Conservation (phyloP, 495 filamentous ascomycete genomes). For the Extremus antarcticus region DNA sequence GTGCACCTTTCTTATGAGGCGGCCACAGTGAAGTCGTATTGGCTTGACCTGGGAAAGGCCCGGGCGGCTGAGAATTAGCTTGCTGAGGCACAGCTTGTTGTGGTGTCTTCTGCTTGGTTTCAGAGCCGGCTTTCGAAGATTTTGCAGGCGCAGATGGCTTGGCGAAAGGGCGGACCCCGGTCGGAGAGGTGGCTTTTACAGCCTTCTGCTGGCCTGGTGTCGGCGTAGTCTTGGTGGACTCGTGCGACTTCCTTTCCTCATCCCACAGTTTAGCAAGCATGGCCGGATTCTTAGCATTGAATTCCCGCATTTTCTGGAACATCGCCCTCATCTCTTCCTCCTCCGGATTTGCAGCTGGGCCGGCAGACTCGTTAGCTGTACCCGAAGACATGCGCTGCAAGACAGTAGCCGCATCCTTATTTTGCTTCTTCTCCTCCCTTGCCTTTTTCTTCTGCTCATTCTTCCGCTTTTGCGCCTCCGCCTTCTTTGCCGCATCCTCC, state of each 20-base stretch:
- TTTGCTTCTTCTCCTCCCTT: conserved; percentile 16
- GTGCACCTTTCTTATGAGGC: conserved; percentile 25
- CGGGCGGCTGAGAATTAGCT: background rate
- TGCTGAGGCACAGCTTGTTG: background rate
- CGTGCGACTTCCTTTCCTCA: conserved; percentile 26
- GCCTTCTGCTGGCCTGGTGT: background rate
- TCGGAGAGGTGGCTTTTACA: background rate
- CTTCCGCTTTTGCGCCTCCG: conserved; percentile 9
- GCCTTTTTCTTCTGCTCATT: conserved; percentile 13
- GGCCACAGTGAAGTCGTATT: conserved; percentile 29
- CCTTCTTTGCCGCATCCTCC: conserved; percentile 10
- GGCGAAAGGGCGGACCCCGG: background rate
- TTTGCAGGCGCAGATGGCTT: background rate
- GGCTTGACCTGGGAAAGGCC: background rate
- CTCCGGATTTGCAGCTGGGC: conserved; percentile 1
- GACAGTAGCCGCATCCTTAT: conserved; percentile 8
- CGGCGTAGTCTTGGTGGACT: background rate
- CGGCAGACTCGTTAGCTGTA: background rate
- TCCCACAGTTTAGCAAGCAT: conserved; percentile 32
- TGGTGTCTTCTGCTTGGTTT: background rate
- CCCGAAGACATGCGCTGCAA: conserved; percentile 13
- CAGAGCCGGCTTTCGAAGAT: background rate
- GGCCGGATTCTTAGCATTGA: conserved; percentile 30
- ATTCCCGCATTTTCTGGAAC: conserved; percentile 33
- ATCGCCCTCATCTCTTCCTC: conserved; percentile 27